These are phyloP conservation scores for Ceratobasidium sp. DNA, from an alignment of 1,284 basidiomycete genomes.

Conservation along the genomic window DNA sequence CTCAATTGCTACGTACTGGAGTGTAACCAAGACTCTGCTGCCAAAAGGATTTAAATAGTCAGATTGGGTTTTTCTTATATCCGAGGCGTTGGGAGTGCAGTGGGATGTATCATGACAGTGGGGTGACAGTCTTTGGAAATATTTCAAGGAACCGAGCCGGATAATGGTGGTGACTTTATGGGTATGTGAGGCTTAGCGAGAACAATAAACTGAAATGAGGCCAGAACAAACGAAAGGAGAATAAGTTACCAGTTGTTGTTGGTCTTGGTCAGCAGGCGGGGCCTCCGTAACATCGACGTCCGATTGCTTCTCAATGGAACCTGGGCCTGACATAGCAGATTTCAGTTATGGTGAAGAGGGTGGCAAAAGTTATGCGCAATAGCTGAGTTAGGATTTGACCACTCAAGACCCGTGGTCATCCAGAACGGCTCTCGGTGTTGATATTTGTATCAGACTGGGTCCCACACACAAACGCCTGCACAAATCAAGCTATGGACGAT, in stretches of 20 bases:
- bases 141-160: no score
- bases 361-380: neutral
- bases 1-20: neutral
- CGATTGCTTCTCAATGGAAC: constrained; percentile 1
- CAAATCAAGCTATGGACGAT: no score
- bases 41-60: neutral
- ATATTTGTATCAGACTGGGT: no score
- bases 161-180: no score
- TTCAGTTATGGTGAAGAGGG: neutral
- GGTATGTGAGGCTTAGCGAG: no score
- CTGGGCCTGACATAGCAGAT: neutral
- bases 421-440: neutral
- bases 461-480: no score
- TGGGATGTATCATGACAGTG: neutral
- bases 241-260: neutral
- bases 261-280: neutral
- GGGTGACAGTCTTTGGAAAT: neutral
- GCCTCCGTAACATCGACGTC: neutral
- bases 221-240: neutral
- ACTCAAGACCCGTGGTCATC: neutral
- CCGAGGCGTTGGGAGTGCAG: neutral
- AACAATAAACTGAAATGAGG: neutral
- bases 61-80: neutral
- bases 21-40: neutral
- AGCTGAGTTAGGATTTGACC: neutral